Evolutionary conservation across 83 land plant species (phyloP).

Genomic region (Picea engelmannii): DNA sequence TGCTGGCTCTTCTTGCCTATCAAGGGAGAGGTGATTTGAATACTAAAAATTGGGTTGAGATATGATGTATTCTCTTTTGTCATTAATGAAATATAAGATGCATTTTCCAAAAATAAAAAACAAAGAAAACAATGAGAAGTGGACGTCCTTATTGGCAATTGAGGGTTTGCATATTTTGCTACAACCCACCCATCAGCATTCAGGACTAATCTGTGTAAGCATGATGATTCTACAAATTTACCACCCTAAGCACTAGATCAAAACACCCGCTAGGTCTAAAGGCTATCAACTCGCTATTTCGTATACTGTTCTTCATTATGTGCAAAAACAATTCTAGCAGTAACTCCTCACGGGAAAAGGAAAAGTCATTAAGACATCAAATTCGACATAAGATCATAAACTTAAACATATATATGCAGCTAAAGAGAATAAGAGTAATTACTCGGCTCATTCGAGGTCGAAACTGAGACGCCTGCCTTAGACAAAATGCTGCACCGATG

Average conservation of each 20-base stretch:
- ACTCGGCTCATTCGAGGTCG: constrained; percentile 80
- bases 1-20: not conserved
- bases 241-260: too few relatives aligned
- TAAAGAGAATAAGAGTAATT: not conserved
- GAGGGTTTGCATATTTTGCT: too few relatives aligned
- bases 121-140: too few relatives aligned
- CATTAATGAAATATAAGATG: too few relatives aligned
- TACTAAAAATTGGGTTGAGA: not conserved
- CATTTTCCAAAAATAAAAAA: too few relatives aligned
- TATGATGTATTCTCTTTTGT: not conserved
- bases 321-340: too few relatives aligned
- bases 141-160: too few relatives aligned
- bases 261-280: too few relatives aligned
- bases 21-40: not conserved
- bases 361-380: not conserved
- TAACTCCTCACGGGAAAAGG: not conserved
- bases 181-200: too few relatives aligned
- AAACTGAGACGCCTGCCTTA: constrained; percentile 47
- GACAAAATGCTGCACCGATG: constrained; percentile 73
- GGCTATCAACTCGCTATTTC: not conserved
- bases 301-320: not conserved
- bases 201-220: too few relatives aligned
- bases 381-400: not conserved
- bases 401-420: not conserved
- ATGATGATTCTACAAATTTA: too few relatives aligned